A percentile compares a stretch with the other conserved stretches of the same genome.
Evolutionary conservation across 192 early-diverging fungal genomes (phyloP).

Genomic region (Coemansia sp.): DNA sequence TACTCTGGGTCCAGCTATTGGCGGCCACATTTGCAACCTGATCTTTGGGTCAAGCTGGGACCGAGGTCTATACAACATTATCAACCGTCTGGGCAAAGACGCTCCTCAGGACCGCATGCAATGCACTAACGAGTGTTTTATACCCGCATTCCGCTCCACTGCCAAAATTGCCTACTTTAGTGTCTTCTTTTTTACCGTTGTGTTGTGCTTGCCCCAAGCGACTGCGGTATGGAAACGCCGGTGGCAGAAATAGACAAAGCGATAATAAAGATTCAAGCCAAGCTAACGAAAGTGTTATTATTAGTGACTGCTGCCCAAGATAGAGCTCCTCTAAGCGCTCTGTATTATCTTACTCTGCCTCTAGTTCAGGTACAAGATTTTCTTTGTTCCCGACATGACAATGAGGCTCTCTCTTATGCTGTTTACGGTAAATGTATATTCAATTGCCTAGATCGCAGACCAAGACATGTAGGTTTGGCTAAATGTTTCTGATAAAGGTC

Average conservation of each 20-base stretch:
- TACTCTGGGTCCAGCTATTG: conserved; percentile 59
- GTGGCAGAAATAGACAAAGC: neutral
- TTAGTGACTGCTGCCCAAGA: conserved; percentile 33
- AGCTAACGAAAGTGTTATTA: neutral
- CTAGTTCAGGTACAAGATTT: conserved; percentile 47
- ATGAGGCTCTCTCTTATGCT: conserved; percentile 20
- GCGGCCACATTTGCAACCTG: conserved; percentile 63
- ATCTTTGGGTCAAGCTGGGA: conserved; percentile 63
- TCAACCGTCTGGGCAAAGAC: conserved; percentile 9
- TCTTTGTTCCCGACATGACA: conserved; percentile 62
- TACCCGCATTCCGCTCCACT: conserved; percentile 40
- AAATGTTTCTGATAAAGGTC: neutral
- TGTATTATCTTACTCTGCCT: conserved; percentile 33
- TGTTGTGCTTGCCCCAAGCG: conserved; percentile 28
- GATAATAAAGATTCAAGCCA: neutral
- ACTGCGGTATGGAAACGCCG: conserved; percentile 10
- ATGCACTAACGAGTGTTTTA: conserved; percentile 43
- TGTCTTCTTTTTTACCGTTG: conserved; percentile 32
- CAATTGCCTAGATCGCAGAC: neutral
- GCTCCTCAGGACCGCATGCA: conserved; percentile 11
- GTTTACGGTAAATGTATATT: neutral
- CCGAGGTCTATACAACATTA: conserved; percentile 25
- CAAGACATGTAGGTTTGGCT: neutral
- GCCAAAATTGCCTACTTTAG: conserved; percentile 26
- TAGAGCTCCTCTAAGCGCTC: conserved; percentile 18